Evolutionary conservation across 2,329 filamentous ascomycete genomes (phyloP).

Genomic region (Calonectria leucothoes): DNA sequence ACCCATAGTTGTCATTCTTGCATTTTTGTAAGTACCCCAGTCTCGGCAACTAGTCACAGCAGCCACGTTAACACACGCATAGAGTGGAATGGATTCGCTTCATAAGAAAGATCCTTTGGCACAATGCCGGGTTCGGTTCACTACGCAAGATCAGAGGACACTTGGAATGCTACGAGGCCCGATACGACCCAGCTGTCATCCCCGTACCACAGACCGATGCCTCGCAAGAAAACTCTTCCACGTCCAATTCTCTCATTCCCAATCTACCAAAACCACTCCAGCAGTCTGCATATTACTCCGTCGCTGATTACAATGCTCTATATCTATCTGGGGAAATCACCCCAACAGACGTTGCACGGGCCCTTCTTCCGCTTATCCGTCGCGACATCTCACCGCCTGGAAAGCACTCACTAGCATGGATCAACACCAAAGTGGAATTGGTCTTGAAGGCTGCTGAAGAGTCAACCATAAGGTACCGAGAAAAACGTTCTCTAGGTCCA

Average conservation of each 20-base stretch:
- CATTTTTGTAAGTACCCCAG: neutral
- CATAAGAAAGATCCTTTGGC: slow-evolving; percentile 55
- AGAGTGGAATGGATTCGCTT: slow-evolving; percentile 40
- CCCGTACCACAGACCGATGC: slow-evolving; percentile 51
- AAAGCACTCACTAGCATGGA: slow-evolving; percentile 56
- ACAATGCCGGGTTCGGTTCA: slow-evolving; percentile 70
- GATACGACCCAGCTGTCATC: slow-evolving; percentile 59
- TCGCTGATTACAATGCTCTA: slow-evolving; percentile 57
- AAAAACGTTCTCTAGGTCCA: slow-evolving; percentile 68
- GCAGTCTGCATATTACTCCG: slow-evolving; percentile 46
- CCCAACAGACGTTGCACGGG: slow-evolving; percentile 56
- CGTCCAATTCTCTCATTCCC: neutral
- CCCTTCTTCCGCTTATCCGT: slow-evolving; percentile 58
- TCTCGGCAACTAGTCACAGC: neutral
- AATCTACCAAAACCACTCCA: slow-evolving; percentile 51
- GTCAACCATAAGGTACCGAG: slow-evolving; percentile 59
- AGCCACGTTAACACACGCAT: neutral
- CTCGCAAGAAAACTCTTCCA: neutral
- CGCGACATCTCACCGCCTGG: slow-evolving; percentile 51
- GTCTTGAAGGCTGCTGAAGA: slow-evolving; percentile 56
- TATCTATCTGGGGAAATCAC: slow-evolving; percentile 59
- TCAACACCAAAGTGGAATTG: slow-evolving; percentile 53
- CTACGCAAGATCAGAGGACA: slow-evolving; percentile 64
- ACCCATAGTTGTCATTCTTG: neutral
- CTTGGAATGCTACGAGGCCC: slow-evolving; percentile 63